Percentiles rank a stretch among this genome's conserved stretches.
These are phyloP conservation scores for Dillenia turbinata DNA, from an alignment of 164 flowering plant species.

Conservation along the genomic window DNA sequence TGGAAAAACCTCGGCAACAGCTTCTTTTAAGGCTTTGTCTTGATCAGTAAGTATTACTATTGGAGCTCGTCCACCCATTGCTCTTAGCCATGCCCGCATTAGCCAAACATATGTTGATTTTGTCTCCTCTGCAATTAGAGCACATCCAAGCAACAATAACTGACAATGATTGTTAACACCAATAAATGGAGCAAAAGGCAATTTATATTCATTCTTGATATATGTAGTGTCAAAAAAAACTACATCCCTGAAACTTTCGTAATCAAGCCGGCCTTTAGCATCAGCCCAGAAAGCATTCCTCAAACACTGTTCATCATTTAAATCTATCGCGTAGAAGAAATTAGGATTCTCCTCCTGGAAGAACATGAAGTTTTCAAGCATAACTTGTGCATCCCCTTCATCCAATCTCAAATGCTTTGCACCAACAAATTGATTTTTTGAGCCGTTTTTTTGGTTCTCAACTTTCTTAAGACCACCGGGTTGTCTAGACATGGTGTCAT, in stretches of 20 bases:
- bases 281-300: conserved; percentile 54
- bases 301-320: conserved; percentile 42
- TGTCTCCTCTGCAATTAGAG: conserved; percentile 41
- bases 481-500: conserved; percentile 26
- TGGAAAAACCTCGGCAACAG: conserved; percentile 38
- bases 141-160: conserved; percentile 45
- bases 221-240: conserved; percentile 45
- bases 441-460: conserved; percentile 23
- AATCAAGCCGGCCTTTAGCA: conserved; percentile 41
- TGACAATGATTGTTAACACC: conserved; percentile 56
- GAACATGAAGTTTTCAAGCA: conserved; percentile 43
- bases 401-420: conserved; percentile 38
- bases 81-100: conserved; percentile 42
- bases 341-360: conserved; percentile 49
- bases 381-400: conserved; percentile 46
- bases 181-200: conserved; percentile 37
- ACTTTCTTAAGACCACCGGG: conserved; percentile 29
- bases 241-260: conserved; percentile 36
- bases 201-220: conserved; percentile 30
- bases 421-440: conserved; percentile 33
- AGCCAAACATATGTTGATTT: conserved; percentile 42
- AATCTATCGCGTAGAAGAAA: conserved; percentile 49
- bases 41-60: conserved; percentile 41
- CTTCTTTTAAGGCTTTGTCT: conserved; percentile 29
- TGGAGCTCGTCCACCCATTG: conserved; percentile 45